Evolutionary conservation across 257 asterid genomes (phyloP).

Genomic region (Henckelia pumila): DNA sequence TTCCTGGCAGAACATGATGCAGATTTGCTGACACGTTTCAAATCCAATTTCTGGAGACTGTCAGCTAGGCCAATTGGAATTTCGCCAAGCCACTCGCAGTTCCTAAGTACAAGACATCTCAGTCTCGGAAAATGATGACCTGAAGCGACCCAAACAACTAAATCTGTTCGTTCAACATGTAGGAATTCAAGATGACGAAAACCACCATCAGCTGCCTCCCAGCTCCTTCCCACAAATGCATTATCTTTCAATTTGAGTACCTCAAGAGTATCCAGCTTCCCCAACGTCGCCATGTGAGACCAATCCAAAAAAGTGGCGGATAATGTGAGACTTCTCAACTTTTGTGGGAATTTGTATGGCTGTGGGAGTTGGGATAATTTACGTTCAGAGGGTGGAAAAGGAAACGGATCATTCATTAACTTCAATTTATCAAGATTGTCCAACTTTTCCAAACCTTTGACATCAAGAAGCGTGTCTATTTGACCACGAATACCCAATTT

Average conservation of each 20-base stretch:
- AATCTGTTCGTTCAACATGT: conserved; percentile 33
- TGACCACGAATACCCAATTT: conserved; percentile 33
- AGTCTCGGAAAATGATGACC: conserved; percentile 35
- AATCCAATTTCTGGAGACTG: conserved; percentile 29
- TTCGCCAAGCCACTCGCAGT: conserved; percentile 32
- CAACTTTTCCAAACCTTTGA: conserved; percentile 11
- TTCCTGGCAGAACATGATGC: conserved; percentile 30
- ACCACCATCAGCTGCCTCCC: conserved; percentile 26
- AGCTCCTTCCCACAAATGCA: conserved; percentile 30
- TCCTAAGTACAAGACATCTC: conserved; percentile 23
- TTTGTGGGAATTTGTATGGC: conserved; percentile 25
- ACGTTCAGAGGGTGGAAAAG: background rate
- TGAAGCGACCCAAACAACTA: conserved; percentile 35
- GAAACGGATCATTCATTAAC: conserved; percentile 21
- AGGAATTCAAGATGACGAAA: conserved; percentile 32
- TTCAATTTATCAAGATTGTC: conserved; percentile 31
- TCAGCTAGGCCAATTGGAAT: conserved; percentile 33
- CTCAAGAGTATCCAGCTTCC: conserved; percentile 27
- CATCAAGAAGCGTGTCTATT: conserved; percentile 8
- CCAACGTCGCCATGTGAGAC: conserved; percentile 34
- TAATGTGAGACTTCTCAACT: conserved; percentile 29
- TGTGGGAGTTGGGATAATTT: conserved; percentile 25
- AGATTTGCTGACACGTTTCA: conserved; percentile 14
- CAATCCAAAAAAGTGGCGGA: conserved; percentile 33
- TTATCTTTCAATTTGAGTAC: too few species aligned